Evolutionary conservation across 805 yeast species (phyloP), one percentile per base, ranked within the genome.

Genomic region (Wickerhamiella galacta): DNA sequence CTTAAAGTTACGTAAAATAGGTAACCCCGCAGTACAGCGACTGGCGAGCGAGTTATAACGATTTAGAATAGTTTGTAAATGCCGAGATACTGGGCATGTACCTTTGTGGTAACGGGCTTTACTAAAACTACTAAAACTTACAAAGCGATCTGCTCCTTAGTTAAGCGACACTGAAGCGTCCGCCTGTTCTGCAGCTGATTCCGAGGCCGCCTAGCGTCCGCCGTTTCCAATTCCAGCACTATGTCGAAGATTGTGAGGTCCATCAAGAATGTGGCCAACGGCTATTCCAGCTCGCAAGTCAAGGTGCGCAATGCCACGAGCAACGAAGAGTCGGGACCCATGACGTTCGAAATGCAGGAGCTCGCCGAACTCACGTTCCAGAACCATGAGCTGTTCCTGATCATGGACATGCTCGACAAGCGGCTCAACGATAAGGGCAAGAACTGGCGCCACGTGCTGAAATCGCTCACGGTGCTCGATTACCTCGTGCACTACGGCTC

Each of bases 371-470:
- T 70, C 44, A 79, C 94, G 1, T 75, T 68, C 51, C 77, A 73
- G 43, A 57, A 48, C 40, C 71, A 75, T 5, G 92, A 81, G 46
- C 72, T 83, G 46, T 64, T 82, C 48, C 93, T 83, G 50, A 72
- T 83, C 30, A 79, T 87, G 92, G 95, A 87, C 49, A 82, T 87
- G 75, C 57, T 87, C 28, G 95, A 87, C 57, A 71, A 82, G 43
- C 68, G 98, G 41, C 60, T 87, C 42, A 87, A 87, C 50, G 96
- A 87, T 52, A 85, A 85, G 61, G 96, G 96, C 39, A 85, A 83
- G 54, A 79, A 87, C 58, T 87, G 95, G 95, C 69, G 94, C 43
- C 98, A 87, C 53, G 85, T 87, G 31, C 85, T 92, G 41, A 90
- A 87, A 55, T 75, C 93, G 1, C 63, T 87, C 40, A 77, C 93